Evolutionary conservation across 2,329 filamentous ascomycete species (phyloP).

Genomic region (Pestalotiopsis sp.): DNA sequence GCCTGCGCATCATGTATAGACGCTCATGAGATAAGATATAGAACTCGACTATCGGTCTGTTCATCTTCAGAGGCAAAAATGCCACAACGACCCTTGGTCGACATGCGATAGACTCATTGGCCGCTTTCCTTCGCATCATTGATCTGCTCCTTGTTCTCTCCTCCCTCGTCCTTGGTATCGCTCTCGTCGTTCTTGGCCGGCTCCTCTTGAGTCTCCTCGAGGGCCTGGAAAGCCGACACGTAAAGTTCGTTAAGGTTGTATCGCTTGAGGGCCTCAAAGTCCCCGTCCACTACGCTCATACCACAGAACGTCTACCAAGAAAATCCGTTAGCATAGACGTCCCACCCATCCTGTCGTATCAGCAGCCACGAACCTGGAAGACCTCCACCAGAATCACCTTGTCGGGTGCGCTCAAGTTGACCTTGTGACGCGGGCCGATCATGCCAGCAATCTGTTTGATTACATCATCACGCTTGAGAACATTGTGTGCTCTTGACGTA

Average conservation of each 20-base stretch:
- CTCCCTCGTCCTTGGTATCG: background rate
- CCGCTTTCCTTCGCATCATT: background rate
- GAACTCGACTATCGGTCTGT: too few species aligned
- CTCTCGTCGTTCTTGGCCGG: constrained; percentile 8
- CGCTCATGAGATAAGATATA: too few species aligned
- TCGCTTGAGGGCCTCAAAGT: constrained; percentile 75
- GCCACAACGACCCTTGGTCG: background rate
- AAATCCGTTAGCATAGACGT: constrained; percentile 18
- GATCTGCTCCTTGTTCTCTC: background rate
- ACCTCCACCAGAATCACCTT: constrained; percentile 80
- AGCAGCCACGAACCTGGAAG: constrained; percentile 63
- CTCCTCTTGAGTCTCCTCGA: constrained; percentile 15
- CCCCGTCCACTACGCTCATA: constrained; percentile 75
- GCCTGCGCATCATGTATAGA: too few species aligned
- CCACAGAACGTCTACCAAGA: constrained; percentile 69
- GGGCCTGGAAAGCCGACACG: constrained; percentile 31
- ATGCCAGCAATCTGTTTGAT: constrained; percentile 72
- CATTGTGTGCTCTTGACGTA: constrained; percentile 74
- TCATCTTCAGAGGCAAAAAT: background rate
- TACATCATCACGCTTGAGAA: constrained; percentile 67
- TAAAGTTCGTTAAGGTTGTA: constrained; percentile 81
- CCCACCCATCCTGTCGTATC: background rate
- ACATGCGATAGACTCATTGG: background rate
- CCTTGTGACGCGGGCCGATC: constrained; percentile 70
- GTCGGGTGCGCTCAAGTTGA: constrained; percentile 77